Base-by-base conservation (phyloP, 2,329 filamentous ascomycete genomes). In the Penicillium occitanis region DNA sequence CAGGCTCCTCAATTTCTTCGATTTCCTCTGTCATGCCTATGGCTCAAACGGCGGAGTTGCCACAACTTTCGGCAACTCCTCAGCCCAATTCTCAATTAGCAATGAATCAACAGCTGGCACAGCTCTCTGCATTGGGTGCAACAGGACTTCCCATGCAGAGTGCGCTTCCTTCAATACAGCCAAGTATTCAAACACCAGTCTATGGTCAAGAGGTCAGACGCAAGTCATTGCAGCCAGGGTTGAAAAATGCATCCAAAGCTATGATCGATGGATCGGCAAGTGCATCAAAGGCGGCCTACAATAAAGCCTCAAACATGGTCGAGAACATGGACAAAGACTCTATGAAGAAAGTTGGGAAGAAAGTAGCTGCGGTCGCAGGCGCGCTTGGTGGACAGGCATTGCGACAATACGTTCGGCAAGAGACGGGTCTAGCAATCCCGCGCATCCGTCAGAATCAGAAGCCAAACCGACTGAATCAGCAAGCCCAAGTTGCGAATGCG, bases 261-360 rank as follows among this genome's bases (percentile, higher is more conserved):
- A 35, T 62, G 22, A 22, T 63, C 10, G 61, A 66, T 44, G 62
- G 57, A 58, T 63, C 65, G 5, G 61, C 44, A 55, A 63, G 11
- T 35, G 60, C 46, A 22, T 63, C 60, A 28, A 59, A 48, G n/a
- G 65, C 61, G 14, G 53, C 61, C 13, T 66, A 66, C 14, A 61
- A 63, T 6, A 66, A 42, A 40, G 65, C 65, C 6, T 63, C 65
- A 19, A 44, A 55, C 25, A 63, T 66, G 61, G 61, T 59, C 30
- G 62, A 58, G 6, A 61, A 63, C 2, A 59, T 66, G 14, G 65
- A 66, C 51, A 66, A 58, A 13, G 65, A 66, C 13, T 48, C 53
- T 8, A 30, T 66, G 40, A 66, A 66, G 10, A 63, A 63, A 19
- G 42, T 66, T 10, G 65, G 65, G 25, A 66, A 63, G 17, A 63